Base-by-base conservation (phyloP, 129 eudicot genomes). In the Dittrichia graveolens region DNA sequence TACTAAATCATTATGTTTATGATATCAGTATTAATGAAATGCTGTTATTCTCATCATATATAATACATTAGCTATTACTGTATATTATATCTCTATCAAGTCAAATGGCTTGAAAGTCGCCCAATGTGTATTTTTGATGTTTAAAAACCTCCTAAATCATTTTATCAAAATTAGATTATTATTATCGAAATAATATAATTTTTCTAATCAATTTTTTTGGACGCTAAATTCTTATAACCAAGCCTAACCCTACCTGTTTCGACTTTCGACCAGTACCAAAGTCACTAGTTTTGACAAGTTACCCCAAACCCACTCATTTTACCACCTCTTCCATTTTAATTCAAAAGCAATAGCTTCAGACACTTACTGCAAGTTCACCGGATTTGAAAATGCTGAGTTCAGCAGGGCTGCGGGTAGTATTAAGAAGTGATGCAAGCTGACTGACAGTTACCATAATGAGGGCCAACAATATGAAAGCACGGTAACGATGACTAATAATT, bases 341-440 rank as follows among this genome's bases (percentile, higher is more conserved):
- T 1, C 54, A 9, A 9, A 70, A 55, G 19, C 39, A 40, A 70
- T 3, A 41, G 54, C 64, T 54, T 56, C 35, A 12, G 42, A 57
- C 16, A 60, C 86, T 39, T 89, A 89, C 97, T 47, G 97, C 96
- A 52, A 92, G 86, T 85, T 92, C 96, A 58, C 97, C 97, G 24
- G 89, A 77, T 64, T 75, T 84, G 83, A 84, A 86, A 38, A 92
- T 65, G 53, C 66, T 75, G 57, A 79, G 78, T 57, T 89, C 83
- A 0, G 96, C 87, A 6, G 60, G 9, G 14, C 87, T 18, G 45
- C 95, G 84, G 8, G 88, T 84, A 8, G 94, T 86, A 86, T 83
- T 45, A 16, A 92, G 87, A 61, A 92, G 91, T 3, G 91, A 76
- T 0, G 91, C 69, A 45, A 89, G 78, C 70, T 86, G 91, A 77